phyloP scores from a whole-genome alignment of 192 early-diverging fungal species.

The Entrophospora sp. region DNA sequence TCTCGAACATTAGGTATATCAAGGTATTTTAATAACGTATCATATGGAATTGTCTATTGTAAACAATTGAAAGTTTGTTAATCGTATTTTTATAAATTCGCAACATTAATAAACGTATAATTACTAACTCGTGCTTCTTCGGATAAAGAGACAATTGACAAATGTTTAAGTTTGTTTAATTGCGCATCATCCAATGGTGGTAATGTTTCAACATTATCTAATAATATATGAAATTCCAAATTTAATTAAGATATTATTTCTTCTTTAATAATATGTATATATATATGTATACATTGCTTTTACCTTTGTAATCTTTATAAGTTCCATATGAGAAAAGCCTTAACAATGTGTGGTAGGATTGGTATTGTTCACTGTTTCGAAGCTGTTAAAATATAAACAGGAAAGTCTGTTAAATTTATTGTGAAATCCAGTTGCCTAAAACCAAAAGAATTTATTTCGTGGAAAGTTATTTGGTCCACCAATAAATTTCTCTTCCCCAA shows the following conservation, averaged over 20 bases:
- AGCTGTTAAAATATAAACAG: constrained; percentile 31
- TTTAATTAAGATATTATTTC: neutral
- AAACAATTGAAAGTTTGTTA: too few species aligned
- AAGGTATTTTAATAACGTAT: constrained; percentile 50
- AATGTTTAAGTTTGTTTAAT: constrained; percentile 53
- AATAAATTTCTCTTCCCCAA: neutral
- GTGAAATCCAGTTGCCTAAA: neutral
- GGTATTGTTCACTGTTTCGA: constrained; percentile 37
- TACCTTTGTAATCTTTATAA: constrained; percentile 68
- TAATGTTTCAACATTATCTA: constrained; percentile 39
- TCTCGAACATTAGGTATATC: constrained; percentile 72
- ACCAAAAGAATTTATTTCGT: neutral
- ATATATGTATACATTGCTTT: too few species aligned
- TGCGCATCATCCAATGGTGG: constrained; percentile 40
- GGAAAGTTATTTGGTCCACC: neutral
- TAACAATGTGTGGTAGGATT: constrained; percentile 47
- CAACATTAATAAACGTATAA: constrained; percentile 1
- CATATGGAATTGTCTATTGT: constrained; percentile 61
- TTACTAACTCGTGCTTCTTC: constrained; percentile 44
- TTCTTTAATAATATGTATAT: neutral
- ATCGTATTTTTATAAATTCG: neutral
- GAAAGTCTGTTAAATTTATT: too few species aligned
- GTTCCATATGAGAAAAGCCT: constrained; percentile 78
- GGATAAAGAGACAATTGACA: constrained; percentile 73
- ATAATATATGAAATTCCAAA: neutral